Base-by-base conservation (phyloP, 306 rosid genomes). In the Morella rubra region DNA sequence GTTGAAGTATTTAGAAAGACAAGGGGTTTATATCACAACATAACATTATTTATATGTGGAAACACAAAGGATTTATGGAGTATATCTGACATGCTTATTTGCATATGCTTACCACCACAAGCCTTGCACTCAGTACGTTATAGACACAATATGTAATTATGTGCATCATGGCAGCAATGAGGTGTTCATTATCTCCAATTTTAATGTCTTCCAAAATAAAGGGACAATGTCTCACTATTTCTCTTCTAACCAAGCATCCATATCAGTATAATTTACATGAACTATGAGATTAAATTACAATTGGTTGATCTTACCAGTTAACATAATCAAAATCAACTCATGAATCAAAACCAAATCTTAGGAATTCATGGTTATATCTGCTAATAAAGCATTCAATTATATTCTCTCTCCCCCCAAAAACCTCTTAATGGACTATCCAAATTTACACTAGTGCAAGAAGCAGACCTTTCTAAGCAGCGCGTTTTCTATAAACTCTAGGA, bases 401-500 rank as follows among this genome's bases (percentile, higher is more conserved):
- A 16, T 42, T 16, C 18, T 5, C 40, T 40, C 1, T 40, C 24
- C 71, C 42, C 37, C 20, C 40, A 5, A 8, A 40, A 65, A 18
- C 8, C 50, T 65, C 8, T 41, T 13, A 16, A 12, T 18, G n/a
- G 22, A 18, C 18, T 42, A 13, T n/a, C 16, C 15, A 65, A 42
- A 65, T 42, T 49, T 49, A 65, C 4, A 18, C 50, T 11, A 74
- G 77, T 55, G 67, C 42, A 83, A 53, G 62, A 82, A 64, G 51
- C 87, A 59, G 75, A 94, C 97, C 98, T 91, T 90, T 79, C 89
- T 90, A 69, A 84, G 89, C 81, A 94, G 83, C 11, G 86, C 86
- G 70, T 75, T 80, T 80, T 94, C 98, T 58, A 95, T 61, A 87
- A 95, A 92, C 62, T 87, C 90, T 73, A 92, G 80, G 81, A 87